phyloP scores from a whole-genome alignment of 495 filamentous ascomycete genomes.

The Neurospora sp. region DNA sequence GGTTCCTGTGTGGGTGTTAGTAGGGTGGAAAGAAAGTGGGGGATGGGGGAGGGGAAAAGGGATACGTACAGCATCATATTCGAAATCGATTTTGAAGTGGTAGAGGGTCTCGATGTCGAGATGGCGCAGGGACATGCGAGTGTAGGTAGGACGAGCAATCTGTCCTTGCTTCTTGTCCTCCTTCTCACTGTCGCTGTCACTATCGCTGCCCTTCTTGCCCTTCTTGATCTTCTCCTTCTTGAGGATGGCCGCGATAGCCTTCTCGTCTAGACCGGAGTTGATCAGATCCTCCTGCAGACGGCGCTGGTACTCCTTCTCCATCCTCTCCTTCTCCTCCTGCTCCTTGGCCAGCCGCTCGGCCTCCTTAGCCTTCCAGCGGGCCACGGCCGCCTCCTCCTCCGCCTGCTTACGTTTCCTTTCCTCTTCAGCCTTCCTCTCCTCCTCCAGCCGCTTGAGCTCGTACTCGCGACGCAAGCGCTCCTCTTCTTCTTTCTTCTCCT shows the following conservation, averaged over 20 bases:
- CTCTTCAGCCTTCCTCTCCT: slow-evolving; percentile 38
- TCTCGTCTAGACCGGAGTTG: slow-evolving; percentile 40
- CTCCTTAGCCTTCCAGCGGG: slow-evolving; percentile 45
- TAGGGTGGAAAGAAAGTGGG: background rate
- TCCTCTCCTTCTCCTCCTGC: slow-evolving; percentile 33
- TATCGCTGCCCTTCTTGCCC: slow-evolving; percentile 20
- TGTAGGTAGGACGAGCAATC: slow-evolving; percentile 39
- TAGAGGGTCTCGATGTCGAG: slow-evolving; percentile 46
- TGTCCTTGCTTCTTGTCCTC: slow-evolving; percentile 5
- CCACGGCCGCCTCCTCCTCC: slow-evolving; percentile 46
- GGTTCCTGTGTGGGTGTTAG: slow-evolving; percentile 42
- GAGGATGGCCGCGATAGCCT: slow-evolving; percentile 41
- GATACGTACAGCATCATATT: slow-evolving; percentile 38
- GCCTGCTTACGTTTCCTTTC: slow-evolving; percentile 36
- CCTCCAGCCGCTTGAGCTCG: slow-evolving; percentile 46
- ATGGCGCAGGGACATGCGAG: slow-evolving; percentile 45
- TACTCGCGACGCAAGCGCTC: slow-evolving; percentile 40
- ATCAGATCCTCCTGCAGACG: slow-evolving; percentile 39
- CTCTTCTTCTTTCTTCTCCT: slow-evolving; percentile 35
- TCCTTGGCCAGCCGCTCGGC: slow-evolving; percentile 37
- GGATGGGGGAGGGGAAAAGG: background rate
- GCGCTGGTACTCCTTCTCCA: slow-evolving; percentile 40
- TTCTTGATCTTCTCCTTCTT: slow-evolving; percentile 40
- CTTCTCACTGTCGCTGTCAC: slow-evolving; percentile 15
- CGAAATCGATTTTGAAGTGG: slow-evolving; percentile 40